Conservation (phyloP, 2,329 filamentous ascomycete genomes). For the Penicillium sp. region DNA sequence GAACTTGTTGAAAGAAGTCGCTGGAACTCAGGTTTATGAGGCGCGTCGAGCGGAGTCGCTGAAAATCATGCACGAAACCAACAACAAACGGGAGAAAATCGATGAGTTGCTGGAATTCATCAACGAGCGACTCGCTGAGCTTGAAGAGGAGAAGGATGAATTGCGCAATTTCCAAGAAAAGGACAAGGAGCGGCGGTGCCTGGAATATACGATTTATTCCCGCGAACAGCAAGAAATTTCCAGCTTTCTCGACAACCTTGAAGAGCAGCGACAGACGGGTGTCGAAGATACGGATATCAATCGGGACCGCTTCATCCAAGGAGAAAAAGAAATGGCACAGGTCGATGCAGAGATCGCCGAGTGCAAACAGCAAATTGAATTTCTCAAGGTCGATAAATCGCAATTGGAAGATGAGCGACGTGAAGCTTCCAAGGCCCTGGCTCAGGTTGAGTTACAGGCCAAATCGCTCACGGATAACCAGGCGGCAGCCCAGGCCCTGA, state of each 20-base stretch:
- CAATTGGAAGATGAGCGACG: conserved; percentile 90
- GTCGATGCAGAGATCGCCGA: conserved; percentile 81
- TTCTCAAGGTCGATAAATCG: conserved; percentile 80
- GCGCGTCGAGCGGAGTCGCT: conserved; percentile 86
- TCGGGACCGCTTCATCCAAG: conserved; percentile 74
- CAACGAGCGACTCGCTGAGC: conserved; percentile 82
- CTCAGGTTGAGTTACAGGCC: conserved; percentile 83
- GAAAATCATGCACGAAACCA: conserved; percentile 96
- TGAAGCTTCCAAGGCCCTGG: conserved; percentile 77
- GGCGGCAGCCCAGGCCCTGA: conserved; percentile 74
- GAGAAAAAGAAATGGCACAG: conserved; percentile 77
- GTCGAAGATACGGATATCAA: conserved; percentile 84
- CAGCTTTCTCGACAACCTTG: conserved; percentile 78
- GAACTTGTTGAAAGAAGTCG: conserved; percentile 94
- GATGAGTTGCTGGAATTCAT: conserved; percentile 92
- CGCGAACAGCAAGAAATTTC: conserved; percentile 82
- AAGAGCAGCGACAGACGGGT: conserved; percentile 78
- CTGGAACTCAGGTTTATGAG: conserved; percentile 96
- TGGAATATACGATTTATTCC: conserved; percentile 94
- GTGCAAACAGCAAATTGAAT: conserved; percentile 79
- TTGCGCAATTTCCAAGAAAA: conserved; percentile 92
- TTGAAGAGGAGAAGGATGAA: conserved; percentile 98
- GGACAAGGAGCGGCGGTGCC: conserved; percentile 85
- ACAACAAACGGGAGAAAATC: conserved; percentile 92
- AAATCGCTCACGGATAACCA: conserved; percentile 85